Evolutionary conservation across 2,329 filamentous ascomycete genomes (phyloP), one percentile per base, ranked within the genome.

Genomic region (Zelopaecilomyces penicillatus): DNA sequence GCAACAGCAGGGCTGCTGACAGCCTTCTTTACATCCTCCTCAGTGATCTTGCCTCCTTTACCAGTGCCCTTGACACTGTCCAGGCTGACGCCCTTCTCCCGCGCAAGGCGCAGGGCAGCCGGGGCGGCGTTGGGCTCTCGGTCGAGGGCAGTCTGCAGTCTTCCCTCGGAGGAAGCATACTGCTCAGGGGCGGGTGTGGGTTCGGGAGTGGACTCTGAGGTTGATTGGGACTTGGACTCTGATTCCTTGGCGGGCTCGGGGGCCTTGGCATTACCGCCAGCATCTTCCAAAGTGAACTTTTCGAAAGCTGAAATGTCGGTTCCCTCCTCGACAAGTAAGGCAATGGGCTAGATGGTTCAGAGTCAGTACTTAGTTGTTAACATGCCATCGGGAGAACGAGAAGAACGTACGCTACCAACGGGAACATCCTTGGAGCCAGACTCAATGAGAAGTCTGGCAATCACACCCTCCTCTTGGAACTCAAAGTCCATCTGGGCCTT

Each of bases 401-500:
- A 54, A 43, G 45, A 30, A 81, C 88, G 73, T 80, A 98, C 93
- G 69, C 85, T 93, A 66, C 93, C 93, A 59, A 98, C 89, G 30
- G 91, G 67, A 51, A 98, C 74, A 65, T 98, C 93, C 76, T 97
- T 98, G 68, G 84, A 85, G 54, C 94, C 94, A 49, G 85, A 83
- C 38, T 95, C 86, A 73, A 89, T 93, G 62, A 98, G 75, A 52
- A 97, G 78, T 78, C 95, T 95, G 60, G 93, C 91, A 56, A 98
- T 77, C 49, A 95, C 79, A 74, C 91, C 93, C 65, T 97, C 93
- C 62, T 98, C 93, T 71, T 98, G 93, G 71, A 95, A 97, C 71
- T 98, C 93, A 66, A 98, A 97, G 75, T 98, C 93, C 93, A 98
- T 98, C 75, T 97, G 93, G 53, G 93, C 93, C 79, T 98, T 98